Conservation (phyloP, 2,329 filamentous ascomycete genomes). For the Helicocarpus griseus region DNA sequence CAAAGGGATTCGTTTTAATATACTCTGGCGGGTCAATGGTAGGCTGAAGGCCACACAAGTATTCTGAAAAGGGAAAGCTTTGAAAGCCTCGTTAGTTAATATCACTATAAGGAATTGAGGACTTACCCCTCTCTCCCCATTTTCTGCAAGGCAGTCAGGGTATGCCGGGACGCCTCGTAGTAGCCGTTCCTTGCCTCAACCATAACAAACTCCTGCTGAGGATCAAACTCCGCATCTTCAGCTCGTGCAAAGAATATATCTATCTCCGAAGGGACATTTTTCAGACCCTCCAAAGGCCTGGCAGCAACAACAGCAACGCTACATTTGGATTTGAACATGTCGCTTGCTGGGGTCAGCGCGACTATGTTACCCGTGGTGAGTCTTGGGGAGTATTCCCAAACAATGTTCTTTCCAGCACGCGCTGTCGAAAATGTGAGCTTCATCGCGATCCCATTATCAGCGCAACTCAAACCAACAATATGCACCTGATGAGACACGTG, state of each 20-base stretch:
- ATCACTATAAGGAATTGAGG: neutral
- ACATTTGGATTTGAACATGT: constrained; percentile 57
- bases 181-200: constrained; percentile 65
- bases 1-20: constrained; percentile 38
- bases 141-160: constrained; percentile 62
- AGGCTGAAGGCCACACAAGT: constrained; percentile 30
- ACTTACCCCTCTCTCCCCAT: constrained; percentile 43
- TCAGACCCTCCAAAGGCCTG: constrained; percentile 52
- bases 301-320: constrained; percentile 65
- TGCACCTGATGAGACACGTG: constrained; percentile 45
- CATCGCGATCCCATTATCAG: constrained; percentile 53
- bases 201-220: constrained; percentile 63
- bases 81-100: neutral
- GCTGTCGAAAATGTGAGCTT: constrained; percentile 61
- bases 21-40: constrained; percentile 44
- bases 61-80: constrained; percentile 37
- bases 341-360: constrained; percentile 42
- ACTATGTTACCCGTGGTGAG: constrained; percentile 47
- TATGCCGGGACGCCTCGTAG: constrained; percentile 67
- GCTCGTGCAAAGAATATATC: constrained; percentile 62
- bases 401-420: constrained; percentile 55
- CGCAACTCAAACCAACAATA: constrained; percentile 55
- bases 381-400: constrained; percentile 56
- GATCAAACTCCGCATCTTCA: constrained; percentile 57
- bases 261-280: constrained; percentile 58